Percentiles rank a stretch among this genome's conserved stretches.
These are phyloP conservation scores for Hypomyces rosellus DNA, from an alignment of 2,329 filamentous ascomycete genomes.

Conservation along the genomic window DNA sequence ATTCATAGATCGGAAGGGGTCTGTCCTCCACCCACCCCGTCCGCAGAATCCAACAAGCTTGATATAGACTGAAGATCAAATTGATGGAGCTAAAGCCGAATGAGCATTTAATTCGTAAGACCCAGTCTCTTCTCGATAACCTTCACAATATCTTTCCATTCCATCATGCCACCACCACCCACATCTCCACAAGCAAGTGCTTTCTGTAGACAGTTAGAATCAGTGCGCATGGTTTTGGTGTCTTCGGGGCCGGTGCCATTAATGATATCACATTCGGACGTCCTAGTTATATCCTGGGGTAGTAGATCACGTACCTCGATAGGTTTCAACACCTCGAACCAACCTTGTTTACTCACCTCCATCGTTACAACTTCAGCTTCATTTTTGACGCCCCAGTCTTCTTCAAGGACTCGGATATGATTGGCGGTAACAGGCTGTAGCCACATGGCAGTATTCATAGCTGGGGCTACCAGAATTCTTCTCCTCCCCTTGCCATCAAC, in stretches of 20 bases:
- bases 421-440: conserved; percentile 70
- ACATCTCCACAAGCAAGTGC: conserved; percentile 77
- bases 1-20: too few species aligned
- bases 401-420: conserved; percentile 62
- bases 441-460: conserved; percentile 94
- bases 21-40: too few species aligned
- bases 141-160: conserved; percentile 69
- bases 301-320: conserved; percentile 27
- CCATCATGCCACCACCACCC: conserved; percentile 75
- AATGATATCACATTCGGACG: too few species aligned
- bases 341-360: conserved; percentile 12
- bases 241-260: too few species aligned
- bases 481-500: conserved; percentile 51
- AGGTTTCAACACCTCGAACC: conserved; percentile 64
- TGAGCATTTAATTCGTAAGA: neutral
- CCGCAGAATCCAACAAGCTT: too few species aligned
- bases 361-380: conserved; percentile 12
- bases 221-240: neutral
- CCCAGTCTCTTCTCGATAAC: conserved; percentile 52
- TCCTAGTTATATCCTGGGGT: too few species aligned
- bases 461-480: conserved; percentile 68
- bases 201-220: conserved; percentile 47
- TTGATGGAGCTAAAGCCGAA: too few species aligned
- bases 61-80: too few species aligned
- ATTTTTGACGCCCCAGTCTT: conserved; percentile 61